Percentiles rank a stretch among this genome's conserved stretches.
Conservation (phyloP, 2,329 filamentous ascomycete species). For the Madurella mycetomatis region DNA sequence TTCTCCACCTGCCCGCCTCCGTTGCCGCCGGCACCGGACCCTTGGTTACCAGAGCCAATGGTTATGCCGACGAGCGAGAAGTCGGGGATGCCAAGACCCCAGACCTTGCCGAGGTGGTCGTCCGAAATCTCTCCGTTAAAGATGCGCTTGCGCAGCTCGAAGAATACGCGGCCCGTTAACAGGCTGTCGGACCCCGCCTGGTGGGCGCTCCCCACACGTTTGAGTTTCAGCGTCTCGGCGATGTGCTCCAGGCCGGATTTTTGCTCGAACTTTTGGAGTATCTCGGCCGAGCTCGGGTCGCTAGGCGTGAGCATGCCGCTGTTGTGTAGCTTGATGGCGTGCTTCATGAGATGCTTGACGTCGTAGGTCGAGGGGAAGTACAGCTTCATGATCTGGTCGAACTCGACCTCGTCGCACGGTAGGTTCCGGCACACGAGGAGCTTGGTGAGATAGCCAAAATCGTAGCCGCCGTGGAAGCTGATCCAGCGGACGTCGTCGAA, state of each 20-base stretch:
- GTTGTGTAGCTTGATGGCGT: constrained; percentile 68
- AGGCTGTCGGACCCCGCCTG: constrained; percentile 92
- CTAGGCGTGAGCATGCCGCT: constrained; percentile 58
- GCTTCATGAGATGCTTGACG: constrained; percentile 95
- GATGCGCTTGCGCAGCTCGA: constrained; percentile 83
- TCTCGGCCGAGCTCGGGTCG: constrained; percentile 63
- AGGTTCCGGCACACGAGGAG: constrained; percentile 78
- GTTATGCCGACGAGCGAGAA: constrained; percentile 37
- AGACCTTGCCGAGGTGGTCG: constrained; percentile 85
- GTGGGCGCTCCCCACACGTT: constrained; percentile 81
- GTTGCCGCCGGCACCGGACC: not conserved
- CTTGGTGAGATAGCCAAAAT: constrained; percentile 96
- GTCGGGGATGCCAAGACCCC: constrained; percentile 78
- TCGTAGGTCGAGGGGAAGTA: constrained; percentile 95
- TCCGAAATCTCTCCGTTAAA: constrained; percentile 78
- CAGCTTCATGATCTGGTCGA: constrained; percentile 80
- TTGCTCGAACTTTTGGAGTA: constrained; percentile 78
- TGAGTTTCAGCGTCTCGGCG: constrained; percentile 86
- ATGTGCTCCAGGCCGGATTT: constrained; percentile 93
- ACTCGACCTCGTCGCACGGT: constrained; percentile 84
- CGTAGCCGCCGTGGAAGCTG: constrained; percentile 95
- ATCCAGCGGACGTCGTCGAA: constrained; percentile 91
- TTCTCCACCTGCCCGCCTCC: constrained; percentile 28
- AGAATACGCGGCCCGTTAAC: constrained; percentile 91
- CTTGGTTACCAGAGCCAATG: constrained; percentile 14